Evolutionary conservation across 2,329 filamentous ascomycete genomes (phyloP), one percentile per base, ranked within the genome.

Genomic region (Falciphora oryzae): DNA sequence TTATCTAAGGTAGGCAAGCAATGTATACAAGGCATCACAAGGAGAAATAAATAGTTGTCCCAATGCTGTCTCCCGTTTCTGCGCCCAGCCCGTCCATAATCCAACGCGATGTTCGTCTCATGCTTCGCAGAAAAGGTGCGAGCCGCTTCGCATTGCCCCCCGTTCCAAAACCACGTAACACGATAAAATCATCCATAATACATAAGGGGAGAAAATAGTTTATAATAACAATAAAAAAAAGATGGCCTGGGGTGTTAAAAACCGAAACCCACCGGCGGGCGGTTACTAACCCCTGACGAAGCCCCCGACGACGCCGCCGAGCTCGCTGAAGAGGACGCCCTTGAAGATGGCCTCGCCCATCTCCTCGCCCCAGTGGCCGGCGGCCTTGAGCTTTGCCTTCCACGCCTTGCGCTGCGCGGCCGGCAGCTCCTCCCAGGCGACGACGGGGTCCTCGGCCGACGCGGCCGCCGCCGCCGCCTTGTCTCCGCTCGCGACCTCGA

Each of bases 271-370:
- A n/a, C 22, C 18, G 2, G 22, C 18, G 5, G 3, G 22, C 44
- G 44, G 44, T 10, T n/a, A 53, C 44, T 53, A 53, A 53, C 18
- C 44, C 35, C 60, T 62, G 63, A 85, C 78, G 60, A 81, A 79
- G 35, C 77, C 78, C 6, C 86, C 84, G 22, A 90, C 85, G 63
- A 81, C 77, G 2, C 85, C 89, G 1, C 84, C 89, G 68, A 91
- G 80, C 76, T 92, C 85, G 27, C 87, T 85, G 76, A 96, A 96
- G 67, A 96, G 78, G 38, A 96, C 84, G 3, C 91, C 90, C 76
- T 88, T 87, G 69, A 96, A 83, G 35, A 95, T 85, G 13, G 81
- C 82, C 78, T 94, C 91, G 3, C 91, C 90, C 80, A 94, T 90
- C 53, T 85, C 82, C 72, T 89, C 87, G n/a, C 85, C 85, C 92